Evolutionary conservation across 2,329 filamentous ascomycete species (phyloP).

Genomic region (Diaporthe vaccinii): DNA sequence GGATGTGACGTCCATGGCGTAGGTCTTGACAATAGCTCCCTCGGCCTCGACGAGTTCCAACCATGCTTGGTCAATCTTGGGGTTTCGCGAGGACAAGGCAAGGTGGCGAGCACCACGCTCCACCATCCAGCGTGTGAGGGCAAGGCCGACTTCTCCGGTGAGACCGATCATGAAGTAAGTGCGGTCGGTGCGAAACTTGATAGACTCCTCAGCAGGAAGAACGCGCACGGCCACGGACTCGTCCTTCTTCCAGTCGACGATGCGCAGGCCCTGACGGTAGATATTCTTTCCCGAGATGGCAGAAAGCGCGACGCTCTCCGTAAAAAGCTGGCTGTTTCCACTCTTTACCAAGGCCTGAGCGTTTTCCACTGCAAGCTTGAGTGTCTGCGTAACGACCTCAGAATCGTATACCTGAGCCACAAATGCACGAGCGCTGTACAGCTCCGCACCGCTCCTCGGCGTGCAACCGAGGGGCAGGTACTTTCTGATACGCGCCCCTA

Average conservation of each 20-base stretch:
- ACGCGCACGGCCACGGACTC: constrained; percentile 9
- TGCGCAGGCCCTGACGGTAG: constrained; percentile 16
- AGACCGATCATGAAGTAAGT: constrained; percentile 53
- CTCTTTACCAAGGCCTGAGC: not conserved
- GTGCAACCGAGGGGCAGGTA: constrained; percentile 18
- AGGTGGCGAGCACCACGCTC: constrained; percentile 53
- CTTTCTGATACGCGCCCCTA: constrained; percentile 18
- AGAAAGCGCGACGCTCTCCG: constrained; percentile 16
- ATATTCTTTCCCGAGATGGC: not conserved
- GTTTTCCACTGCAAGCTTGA: not conserved
- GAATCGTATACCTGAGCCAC: constrained; percentile 14
- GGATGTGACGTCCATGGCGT: constrained; percentile 35
- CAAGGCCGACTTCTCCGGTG: constrained; percentile 52
- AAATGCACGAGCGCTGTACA: constrained; percentile 24
- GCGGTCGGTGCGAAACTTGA: constrained; percentile 44
- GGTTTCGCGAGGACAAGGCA: constrained; percentile 55
- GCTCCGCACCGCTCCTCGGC: not conserved
- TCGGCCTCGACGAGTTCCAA: constrained; percentile 42
- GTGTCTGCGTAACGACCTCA: not conserved
- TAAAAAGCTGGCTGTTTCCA: not conserved
- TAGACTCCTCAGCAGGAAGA: constrained; percentile 12
- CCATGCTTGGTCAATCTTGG: constrained; percentile 50
- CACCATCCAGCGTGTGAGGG: constrained; percentile 57
- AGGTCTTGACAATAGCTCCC: constrained; percentile 37
- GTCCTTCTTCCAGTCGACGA: constrained; percentile 9